A percentile compares a stretch with the other conserved stretches of the same genome.
Conservation (phyloP, 1,284 basidiomycete species). For the Somion occarium region DNA sequence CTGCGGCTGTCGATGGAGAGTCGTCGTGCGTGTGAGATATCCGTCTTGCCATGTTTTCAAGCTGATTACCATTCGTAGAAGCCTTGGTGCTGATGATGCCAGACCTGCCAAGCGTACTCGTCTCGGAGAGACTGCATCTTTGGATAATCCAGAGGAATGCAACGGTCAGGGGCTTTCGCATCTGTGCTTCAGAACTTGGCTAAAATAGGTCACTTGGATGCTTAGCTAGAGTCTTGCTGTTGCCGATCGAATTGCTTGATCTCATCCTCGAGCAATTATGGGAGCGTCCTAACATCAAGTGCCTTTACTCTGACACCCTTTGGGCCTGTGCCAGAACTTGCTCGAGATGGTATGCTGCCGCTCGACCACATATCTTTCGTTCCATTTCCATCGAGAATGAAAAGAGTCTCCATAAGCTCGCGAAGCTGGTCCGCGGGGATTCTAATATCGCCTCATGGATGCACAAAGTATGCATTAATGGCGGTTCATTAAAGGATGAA, state of each 20-base stretch:
- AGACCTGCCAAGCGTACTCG: too few species aligned
- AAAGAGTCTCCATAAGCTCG: background rate
- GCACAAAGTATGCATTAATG: background rate
- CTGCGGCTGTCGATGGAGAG: too few species aligned
- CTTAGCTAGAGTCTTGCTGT: background rate
- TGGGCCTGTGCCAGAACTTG: background rate
- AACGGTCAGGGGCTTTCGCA: too few species aligned
- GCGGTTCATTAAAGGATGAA: background rate
- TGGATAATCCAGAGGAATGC: too few species aligned
- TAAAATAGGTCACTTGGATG: too few species aligned
- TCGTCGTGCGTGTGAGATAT: too few species aligned
- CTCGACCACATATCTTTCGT: background rate
- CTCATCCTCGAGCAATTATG: background rate
- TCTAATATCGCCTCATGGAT: background rate
- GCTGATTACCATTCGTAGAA: too few species aligned
- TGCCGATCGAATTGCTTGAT: background rate
- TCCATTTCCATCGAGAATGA: background rate
- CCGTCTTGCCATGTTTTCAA: too few species aligned
- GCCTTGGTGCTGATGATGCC: too few species aligned
- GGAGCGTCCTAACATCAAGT: background rate
- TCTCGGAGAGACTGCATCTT: too few species aligned
- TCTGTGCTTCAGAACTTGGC: too few species aligned
- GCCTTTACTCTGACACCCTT: background rate
- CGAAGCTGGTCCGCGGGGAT: background rate
- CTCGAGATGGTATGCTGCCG: background rate